Conservation (phyloP, 306 rosid genomes). For the Quercus suber region DNA sequence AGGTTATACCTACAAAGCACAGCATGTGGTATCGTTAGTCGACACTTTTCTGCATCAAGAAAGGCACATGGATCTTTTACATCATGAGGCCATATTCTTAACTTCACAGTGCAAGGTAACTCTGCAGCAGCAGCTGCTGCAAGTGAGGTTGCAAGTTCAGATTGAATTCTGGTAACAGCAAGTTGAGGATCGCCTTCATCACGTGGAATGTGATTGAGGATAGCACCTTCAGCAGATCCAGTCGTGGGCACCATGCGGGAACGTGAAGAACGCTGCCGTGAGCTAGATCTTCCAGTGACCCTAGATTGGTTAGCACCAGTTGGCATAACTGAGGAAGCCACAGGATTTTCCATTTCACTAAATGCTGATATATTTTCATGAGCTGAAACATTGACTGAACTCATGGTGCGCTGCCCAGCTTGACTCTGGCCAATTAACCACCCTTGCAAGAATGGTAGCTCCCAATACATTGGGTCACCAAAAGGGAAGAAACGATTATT, state of each 20-base stretch:
- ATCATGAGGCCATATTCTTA: conserved; percentile 90
- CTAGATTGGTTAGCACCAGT: conserved; percentile 56
- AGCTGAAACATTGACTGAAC: conserved; percentile 33
- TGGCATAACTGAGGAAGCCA: conserved; percentile 50
- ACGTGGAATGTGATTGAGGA: conserved; percentile 32
- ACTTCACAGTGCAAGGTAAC: conserved; percentile 96
- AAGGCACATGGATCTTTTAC: conserved; percentile 69
- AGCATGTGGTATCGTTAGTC: conserved; percentile 79
- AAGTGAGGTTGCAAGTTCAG: conserved; percentile 80
- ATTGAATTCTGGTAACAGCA: conserved; percentile 60
- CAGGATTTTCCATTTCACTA: conserved; percentile 39
- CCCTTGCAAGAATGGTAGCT: conserved; percentile 89
- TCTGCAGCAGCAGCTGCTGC: conserved; percentile 91
- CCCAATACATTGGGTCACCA: conserved; percentile 71
- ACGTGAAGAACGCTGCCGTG: conserved; percentile 53
- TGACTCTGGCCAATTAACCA: conserved; percentile 93
- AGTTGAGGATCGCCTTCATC: conserved; percentile 72
- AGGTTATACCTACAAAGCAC: conserved; percentile 88
- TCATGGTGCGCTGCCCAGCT: conserved; percentile 51
- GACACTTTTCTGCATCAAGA: conserved; percentile 70
- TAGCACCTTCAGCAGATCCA: conserved; percentile 54
- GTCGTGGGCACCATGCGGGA: conserved; percentile 40
- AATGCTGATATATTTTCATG: conserved; percentile 36
- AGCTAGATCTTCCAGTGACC: conserved; percentile 58
- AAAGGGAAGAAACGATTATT: conserved; percentile 48